Evolutionary conservation across 176 grass and related monocot species (phyloP), one percentile per base, ranked within the genome.

Genomic region (Aegilops umbellulata): DNA sequence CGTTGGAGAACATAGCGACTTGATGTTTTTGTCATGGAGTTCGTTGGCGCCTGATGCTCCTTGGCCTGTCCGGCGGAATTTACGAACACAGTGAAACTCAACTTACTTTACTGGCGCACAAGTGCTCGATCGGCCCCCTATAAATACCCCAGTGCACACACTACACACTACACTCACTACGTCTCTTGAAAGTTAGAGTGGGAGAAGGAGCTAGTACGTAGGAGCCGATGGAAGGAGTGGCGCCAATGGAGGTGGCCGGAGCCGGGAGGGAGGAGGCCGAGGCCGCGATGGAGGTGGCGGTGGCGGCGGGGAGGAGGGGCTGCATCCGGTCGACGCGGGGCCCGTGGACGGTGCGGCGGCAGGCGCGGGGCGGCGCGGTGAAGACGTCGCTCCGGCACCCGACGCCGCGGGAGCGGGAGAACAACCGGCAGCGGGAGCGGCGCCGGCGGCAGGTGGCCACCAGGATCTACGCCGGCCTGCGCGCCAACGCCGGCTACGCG

Each of bases 341-440:
- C 2, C 89, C 95, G 73, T 98, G 95, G 95, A 89, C 83, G 39
- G 93, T 98, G 80, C 77, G 81, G 20, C 89, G 89, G 67, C 65
- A 68, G 15, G 87, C 85, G 1, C 81, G 88, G 0, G 93, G 85
- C 57, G 95, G 89, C 36, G 51, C 12, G 65, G 10, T 95, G 47
- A 84, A 79, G 65, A 85, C 80, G 39, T 95, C 93, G 62, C 82
- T 90, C 60, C 29, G 95, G 83, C 82, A 85, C 86, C 95, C 91
- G 46, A 93, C 93, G 80, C 85, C 87, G 3, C 61, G 83, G 80
- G 95, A 97, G 91, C 74, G 95, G 41, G 95, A 95, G 93, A 97
- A 95, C 79, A 95, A 97, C 80, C 83, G 89, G 75, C 82, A 88
- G 80, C 83, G 91, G 9, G 95, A 95, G 95, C 83, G 84, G 66